Evolutionary conservation across 1,284 basidiomycete genomes (phyloP).

Genomic region (Pseudomicrostroma phylloplanum): DNA sequence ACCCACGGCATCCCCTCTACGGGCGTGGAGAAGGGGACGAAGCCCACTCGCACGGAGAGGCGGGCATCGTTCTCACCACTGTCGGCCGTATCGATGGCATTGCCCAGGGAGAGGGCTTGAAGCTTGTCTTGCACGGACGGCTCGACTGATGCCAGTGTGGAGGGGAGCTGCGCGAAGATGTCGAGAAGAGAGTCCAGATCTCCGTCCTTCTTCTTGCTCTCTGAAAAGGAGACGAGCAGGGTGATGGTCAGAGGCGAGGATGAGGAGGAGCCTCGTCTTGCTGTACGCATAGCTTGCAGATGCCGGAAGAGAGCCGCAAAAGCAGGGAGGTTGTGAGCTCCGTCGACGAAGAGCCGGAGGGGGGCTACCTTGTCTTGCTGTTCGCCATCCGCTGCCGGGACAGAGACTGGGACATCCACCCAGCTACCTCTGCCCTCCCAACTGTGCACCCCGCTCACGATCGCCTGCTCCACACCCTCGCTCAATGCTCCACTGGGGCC

Average conservation of each 20-base stretch:
- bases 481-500: neutral
- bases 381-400: neutral
- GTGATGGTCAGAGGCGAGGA: neutral
- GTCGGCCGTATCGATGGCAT: neutral
- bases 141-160: neutral
- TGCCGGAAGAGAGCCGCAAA: conserved; percentile 66
- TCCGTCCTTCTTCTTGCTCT: neutral
- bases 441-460: conserved; percentile 21
- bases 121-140: neutral
- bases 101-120: neutral
- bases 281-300: conserved; percentile 54
- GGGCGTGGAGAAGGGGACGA: conserved; percentile 36
- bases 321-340: conserved; percentile 89
- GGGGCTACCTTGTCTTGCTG: neutral
- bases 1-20: conserved; percentile 51
- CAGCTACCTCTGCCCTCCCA: conserved; percentile 85
- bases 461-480: neutral
- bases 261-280: conserved; percentile 1
- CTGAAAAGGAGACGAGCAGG: neutral
- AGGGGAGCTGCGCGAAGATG: neutral
- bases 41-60: conserved; percentile 20
- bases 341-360: conserved; percentile 69
- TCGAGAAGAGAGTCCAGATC: neutral
- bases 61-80: neutral
- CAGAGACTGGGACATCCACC: conserved; percentile 52